phyloP scores from a whole-genome alignment of 768 basidiomycete genomes.

The Strobilomyces echinocephalus region DNA sequence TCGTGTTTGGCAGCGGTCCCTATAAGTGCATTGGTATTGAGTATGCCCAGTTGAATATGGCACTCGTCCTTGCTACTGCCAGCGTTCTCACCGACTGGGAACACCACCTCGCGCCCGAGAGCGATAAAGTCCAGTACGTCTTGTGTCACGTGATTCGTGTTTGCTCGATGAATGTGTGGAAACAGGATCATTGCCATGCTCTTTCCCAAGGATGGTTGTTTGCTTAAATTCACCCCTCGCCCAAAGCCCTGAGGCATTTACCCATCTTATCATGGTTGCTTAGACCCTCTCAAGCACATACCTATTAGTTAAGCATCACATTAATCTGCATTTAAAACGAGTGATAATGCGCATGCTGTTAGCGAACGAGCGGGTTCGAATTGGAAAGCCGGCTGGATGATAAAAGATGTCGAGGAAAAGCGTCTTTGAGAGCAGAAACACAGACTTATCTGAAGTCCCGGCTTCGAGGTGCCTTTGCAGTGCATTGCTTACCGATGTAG shows the following conservation, averaged over 20 bases:
- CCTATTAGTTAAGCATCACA: slow-evolving; percentile 14
- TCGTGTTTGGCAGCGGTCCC: slow-evolving; percentile 92
- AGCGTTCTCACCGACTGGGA: slow-evolving; percentile 78
- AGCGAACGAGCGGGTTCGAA: too few species aligned
- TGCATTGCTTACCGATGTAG: too few species aligned
- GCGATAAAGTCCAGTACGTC: slow-evolving; percentile 77
- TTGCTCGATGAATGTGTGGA: not conserved
- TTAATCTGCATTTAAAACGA: slow-evolving; percentile 10
- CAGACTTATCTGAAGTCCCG: too few species aligned
- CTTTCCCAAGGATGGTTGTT: slow-evolving; percentile 92
- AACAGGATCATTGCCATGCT: slow-evolving; percentile 88
- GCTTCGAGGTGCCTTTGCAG: too few species aligned
- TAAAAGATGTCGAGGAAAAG: too few species aligned
- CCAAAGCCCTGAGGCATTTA: slow-evolving; percentile 18
- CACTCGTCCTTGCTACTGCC: slow-evolving; percentile 79
- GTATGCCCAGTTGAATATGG: slow-evolving; percentile 91
- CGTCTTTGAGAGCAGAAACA: too few species aligned
- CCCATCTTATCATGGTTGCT: not conserved
- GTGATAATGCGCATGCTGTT: too few species aligned
- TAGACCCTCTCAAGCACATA: too few species aligned
- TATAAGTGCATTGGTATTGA: slow-evolving; percentile 91
- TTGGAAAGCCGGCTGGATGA: too few species aligned
- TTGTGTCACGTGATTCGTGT: not conserved
- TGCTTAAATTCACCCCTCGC: slow-evolving; percentile 72
- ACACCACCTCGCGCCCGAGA: slow-evolving; percentile 75